Base-by-base conservation (phyloP, 352 stramenopile species). In the Thraustotheca clavata region DNA sequence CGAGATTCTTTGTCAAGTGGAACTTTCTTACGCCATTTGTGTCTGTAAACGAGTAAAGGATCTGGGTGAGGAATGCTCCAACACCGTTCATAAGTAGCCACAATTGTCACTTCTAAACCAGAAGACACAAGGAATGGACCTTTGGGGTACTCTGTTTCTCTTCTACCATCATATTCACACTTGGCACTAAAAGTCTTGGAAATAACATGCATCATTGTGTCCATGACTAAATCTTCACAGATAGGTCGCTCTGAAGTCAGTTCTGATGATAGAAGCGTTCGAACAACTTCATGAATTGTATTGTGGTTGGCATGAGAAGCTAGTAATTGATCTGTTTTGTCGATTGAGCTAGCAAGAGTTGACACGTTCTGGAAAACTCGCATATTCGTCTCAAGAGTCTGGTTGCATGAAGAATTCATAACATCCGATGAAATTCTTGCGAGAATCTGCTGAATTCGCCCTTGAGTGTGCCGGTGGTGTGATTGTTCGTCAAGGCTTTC, bases 1-100 rank as follows among this genome's bases (percentile, higher is more conserved):
- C 57, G 57, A 1, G 70, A 52, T 79, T 86, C 60, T 74, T 47
- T 47, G n/a, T 47, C 39, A 24, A 47, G 39, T 31, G 38, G 26
- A 34, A 57, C 73, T 0, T 76, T 72, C 26, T 89, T 90, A 35
- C 86, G 69, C 86, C 86, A 94, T 62, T 90, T 90, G 67, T 87
- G 86, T 22, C 82, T 79, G 59, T 88, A 87, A 49, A 87, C 82
- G 12, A 92, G 68, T 31, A 93, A 41, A 9, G 83, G 86, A 62
- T 94, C 83, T 0, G 82, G 72, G 18, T 81, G 73, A n/a, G 86
- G 83, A 14, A 94, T 74, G 60, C 82, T 89, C 83, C 86, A 94
- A 24, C 93, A 50, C 6, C 83, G 80, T 40, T 94, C 86, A 61
- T 87, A 93, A 18, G 80, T 77, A n/a, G 75, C 67, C 32, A 92